phyloP scores from a whole-genome alignment of 805 yeast species.

The Saturnispora kantuleensis region DNA sequence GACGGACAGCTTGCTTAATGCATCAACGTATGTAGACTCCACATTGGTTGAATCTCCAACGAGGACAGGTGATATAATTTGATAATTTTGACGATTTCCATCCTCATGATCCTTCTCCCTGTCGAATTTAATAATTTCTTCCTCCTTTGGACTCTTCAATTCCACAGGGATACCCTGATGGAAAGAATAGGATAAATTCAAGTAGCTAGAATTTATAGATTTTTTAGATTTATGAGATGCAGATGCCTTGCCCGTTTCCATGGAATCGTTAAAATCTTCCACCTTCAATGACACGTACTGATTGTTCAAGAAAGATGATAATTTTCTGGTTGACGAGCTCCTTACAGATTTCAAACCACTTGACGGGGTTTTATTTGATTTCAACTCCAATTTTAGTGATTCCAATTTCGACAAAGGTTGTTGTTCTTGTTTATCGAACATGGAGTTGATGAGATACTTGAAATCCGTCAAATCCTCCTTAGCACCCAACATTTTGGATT shows the following conservation, averaged over 20 bases:
- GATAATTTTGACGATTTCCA: not conserved
- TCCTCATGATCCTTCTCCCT: not conserved
- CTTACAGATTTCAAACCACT: slow-evolving; percentile 13
- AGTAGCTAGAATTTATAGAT: slow-evolving; percentile 18
- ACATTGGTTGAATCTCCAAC: not conserved
- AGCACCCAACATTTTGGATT: not conserved
- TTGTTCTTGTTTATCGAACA: slow-evolving; percentile 15
- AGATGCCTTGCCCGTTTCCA: not conserved
- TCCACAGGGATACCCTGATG: slow-evolving; percentile 26
- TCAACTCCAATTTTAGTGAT: slow-evolving; percentile 11
- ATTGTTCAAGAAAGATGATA: slow-evolving; percentile 18
- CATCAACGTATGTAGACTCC: not conserved
- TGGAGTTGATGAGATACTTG: slow-evolving; percentile 24
- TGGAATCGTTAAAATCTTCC: slow-evolving; percentile 13
- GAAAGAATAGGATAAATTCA: slow-evolving; percentile 22
- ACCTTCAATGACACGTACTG: slow-evolving; percentile 12
- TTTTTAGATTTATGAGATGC: slow-evolving; percentile 14
- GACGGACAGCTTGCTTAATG: slow-evolving; percentile 1
- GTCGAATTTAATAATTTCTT: slow-evolving; percentile 12
- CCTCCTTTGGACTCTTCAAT: slow-evolving; percentile 18
- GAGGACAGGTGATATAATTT: not conserved
- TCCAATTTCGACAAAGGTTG: slow-evolving; percentile 19
- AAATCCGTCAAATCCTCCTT: slow-evolving; percentile 8
- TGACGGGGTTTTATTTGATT: not conserved
- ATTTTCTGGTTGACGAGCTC: slow-evolving; percentile 23